Percentiles rank a stretch among this genome's conserved stretches.
Evolutionary conservation across 2,329 filamentous ascomycete species (phyloP).

Genomic region (Aspergillus alliaceus): DNA sequence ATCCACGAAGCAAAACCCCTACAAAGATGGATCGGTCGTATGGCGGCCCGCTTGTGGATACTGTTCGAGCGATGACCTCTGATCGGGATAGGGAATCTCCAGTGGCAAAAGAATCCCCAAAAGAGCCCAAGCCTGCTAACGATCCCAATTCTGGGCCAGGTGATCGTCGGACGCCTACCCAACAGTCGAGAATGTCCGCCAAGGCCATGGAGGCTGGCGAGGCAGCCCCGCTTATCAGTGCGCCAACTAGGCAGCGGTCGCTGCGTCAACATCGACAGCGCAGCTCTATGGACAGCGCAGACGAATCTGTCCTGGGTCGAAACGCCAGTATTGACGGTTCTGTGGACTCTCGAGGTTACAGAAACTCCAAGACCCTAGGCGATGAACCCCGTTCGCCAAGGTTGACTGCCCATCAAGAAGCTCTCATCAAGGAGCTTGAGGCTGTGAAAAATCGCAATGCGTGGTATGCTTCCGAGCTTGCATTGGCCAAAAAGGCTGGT

Average conservation of each 20-base stretch:
- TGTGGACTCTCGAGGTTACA: slow-evolving; percentile 36
- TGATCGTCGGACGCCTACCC: slow-evolving; percentile 65
- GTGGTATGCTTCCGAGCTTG: slow-evolving; percentile 95
- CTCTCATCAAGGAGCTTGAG: slow-evolving; percentile 83
- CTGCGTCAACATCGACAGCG: slow-evolving; percentile 61
- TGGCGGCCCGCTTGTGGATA: slow-evolving; percentile 43
- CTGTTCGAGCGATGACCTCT: slow-evolving; percentile 41
- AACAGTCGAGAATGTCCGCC: slow-evolving; percentile 46
- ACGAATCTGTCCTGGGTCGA: slow-evolving; percentile 54
- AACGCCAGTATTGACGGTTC: slow-evolving; percentile 42
- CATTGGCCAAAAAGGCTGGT: slow-evolving; percentile 85
- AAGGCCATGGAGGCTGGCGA: slow-evolving; percentile 49
- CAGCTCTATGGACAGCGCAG: slow-evolving; percentile 67
- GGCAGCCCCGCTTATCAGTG: slow-evolving; percentile 44
- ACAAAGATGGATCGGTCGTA: slow-evolving; percentile 50
- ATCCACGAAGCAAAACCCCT: slow-evolving; percentile 51
- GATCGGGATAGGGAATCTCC: slow-evolving; percentile 51
- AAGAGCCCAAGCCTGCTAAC: slow-evolving; percentile 35
- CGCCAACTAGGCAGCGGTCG: slow-evolving; percentile 49
- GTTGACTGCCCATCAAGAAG: slow-evolving; percentile 52
- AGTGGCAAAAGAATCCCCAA: slow-evolving; percentile 45
- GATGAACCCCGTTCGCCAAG: slow-evolving; percentile 49
- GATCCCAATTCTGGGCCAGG: slow-evolving; percentile 56
- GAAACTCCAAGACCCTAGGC: slow-evolving; percentile 41
- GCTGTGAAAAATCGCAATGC: slow-evolving; percentile 81